These are phyloP conservation scores for Alternaria burnsii DNA, from an alignment of 2,329 filamentous ascomycete species.

Conservation along the genomic window DNA sequence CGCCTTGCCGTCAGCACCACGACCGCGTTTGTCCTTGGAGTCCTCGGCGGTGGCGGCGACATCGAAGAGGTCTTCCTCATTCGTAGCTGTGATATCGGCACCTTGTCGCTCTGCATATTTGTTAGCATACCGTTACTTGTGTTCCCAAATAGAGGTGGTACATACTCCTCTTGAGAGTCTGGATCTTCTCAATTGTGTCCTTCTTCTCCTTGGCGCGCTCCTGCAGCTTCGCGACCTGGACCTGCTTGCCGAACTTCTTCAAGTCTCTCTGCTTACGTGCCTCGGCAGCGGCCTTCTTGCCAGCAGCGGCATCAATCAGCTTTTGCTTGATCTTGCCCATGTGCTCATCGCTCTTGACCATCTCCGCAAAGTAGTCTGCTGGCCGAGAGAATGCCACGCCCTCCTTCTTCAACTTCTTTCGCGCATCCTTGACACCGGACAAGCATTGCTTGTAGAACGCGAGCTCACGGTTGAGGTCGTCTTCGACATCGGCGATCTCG, in stretches of 20 bases:
- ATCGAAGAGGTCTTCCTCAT: conserved; percentile 90
- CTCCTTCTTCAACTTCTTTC: conserved; percentile 79
- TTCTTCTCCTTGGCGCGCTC: conserved; percentile 92
- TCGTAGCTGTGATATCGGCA: conserved; percentile 68
- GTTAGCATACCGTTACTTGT: conserved; percentile 27
- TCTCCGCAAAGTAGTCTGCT: conserved; percentile 97
- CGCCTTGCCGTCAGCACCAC: conserved; percentile 40
- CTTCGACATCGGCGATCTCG: conserved; percentile 81
- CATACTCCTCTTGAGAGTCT: conserved; percentile 92
- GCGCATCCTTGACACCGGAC: conserved; percentile 76
- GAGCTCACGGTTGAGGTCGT: conserved; percentile 90
- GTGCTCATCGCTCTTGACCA: conserved; percentile 98
- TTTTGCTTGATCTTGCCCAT: conserved; percentile 97
- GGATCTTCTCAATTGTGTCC: conserved; percentile 95
- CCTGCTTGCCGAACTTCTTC: conserved; percentile 99
- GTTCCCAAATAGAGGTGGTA: conserved; percentile 28
- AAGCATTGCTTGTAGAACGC: conserved; percentile 92
- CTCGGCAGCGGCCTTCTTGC: conserved; percentile 91
- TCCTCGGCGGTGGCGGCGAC: conserved; percentile 70
- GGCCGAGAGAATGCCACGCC: conserved; percentile 87
- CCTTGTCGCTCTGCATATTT: conserved; percentile 79
- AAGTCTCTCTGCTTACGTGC: conserved; percentile 91
- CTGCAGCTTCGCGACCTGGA: conserved; percentile 94
- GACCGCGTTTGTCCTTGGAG: conserved; percentile 54
- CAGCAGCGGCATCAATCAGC: conserved; percentile 87